Evolutionary conservation across 2,329 filamentous ascomycete genomes (phyloP).

Genomic region (Cordyceps cicadae): DNA sequence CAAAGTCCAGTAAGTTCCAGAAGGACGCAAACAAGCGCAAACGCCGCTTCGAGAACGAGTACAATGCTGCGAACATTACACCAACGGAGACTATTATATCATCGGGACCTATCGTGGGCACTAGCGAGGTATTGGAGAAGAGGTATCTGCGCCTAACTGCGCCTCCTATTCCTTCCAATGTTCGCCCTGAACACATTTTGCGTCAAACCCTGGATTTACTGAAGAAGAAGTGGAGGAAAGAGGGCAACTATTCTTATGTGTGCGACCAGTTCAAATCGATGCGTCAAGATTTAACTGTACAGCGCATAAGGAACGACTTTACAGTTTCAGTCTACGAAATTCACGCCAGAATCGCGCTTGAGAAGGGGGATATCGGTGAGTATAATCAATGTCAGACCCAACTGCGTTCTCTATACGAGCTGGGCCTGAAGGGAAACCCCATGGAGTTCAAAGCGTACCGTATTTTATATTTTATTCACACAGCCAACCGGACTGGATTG

Average conservation of each 20-base stretch:
- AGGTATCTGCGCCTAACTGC: slow-evolving; percentile 89
- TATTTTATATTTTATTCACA: slow-evolving; percentile 99
- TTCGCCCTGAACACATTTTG: slow-evolving; percentile 74
- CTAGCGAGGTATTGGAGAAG: slow-evolving; percentile 80
- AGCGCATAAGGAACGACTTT: slow-evolving; percentile 94
- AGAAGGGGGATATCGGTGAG: slow-evolving; percentile 99
- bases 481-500: slow-evolving; percentile 94
- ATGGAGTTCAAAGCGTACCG: slow-evolving; percentile 98
- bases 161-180: slow-evolving; percentile 77
- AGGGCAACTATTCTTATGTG: slow-evolving; percentile 93
- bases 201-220: slow-evolving; percentile 78
- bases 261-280: slow-evolving; percentile 99
- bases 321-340: slow-evolving; percentile 96
- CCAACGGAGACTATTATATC: slow-evolving; percentile 49
- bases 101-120: slow-evolving; percentile 72
- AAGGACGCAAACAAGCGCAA: slow-evolving; percentile 85
- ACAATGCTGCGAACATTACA: slow-evolving; percentile 47
- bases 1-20: slow-evolving; percentile 76
- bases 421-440: slow-evolving; percentile 79
- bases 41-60: slow-evolving; percentile 71
- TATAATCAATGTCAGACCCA: slow-evolving; percentile 99
- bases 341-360: slow-evolving; percentile 91
- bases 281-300: slow-evolving; percentile 94
- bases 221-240: slow-evolving; percentile 89
- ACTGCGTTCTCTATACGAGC: slow-evolving; percentile 80